phyloP scores from a whole-genome alignment of 768 basidiomycete species.

The Austroboletus festivus region DNA sequence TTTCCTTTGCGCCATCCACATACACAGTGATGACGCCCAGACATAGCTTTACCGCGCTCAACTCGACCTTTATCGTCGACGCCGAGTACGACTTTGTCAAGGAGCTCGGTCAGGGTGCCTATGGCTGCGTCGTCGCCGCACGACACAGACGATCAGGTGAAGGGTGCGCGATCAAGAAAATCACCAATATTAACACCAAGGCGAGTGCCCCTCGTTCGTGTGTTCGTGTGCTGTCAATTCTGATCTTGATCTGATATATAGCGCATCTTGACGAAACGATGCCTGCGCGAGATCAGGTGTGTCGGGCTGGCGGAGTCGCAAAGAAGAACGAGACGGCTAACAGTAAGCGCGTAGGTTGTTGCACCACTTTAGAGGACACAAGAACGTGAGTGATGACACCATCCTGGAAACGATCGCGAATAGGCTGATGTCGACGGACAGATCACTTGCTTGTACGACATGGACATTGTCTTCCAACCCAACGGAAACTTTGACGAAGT shows the following conservation, averaged over 20 bases:
- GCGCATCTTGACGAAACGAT: slow-evolving; percentile 96
- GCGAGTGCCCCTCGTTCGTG: slow-evolving; percentile 32
- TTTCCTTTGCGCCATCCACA: too few species aligned
- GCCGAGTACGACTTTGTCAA: slow-evolving; percentile 92
- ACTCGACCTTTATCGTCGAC: slow-evolving; percentile 86
- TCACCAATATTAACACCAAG: slow-evolving; percentile 91
- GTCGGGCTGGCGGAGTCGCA: slow-evolving; percentile 26
- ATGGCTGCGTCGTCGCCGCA: slow-evolving; percentile 88
- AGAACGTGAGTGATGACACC: slow-evolving; percentile 67
- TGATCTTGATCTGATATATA: slow-evolving; percentile 30
- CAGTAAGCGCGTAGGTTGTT: slow-evolving; percentile 55
- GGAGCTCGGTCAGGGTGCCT: slow-evolving; percentile 94
- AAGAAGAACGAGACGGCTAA: slow-evolving; percentile 15
- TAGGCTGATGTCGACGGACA: slow-evolving; percentile 31
- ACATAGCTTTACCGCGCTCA: slow-evolving; percentile 78
- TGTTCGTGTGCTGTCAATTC: too few species aligned
- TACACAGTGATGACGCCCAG: slow-evolving; percentile 54
- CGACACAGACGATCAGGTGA: slow-evolving; percentile 80
- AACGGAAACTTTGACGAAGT: slow-evolving; percentile 95
- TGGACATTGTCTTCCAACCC: slow-evolving; percentile 95
- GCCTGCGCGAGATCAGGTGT: slow-evolving; percentile 90
- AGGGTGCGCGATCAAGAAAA: slow-evolving; percentile 94
- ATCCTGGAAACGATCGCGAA: too few species aligned
- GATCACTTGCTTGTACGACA: slow-evolving; percentile 97
- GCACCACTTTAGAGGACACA: slow-evolving; percentile 98